Percentiles rank a stretch among this genome's conserved stretches.
Conservation (phyloP, 441 rosid species). For the Gossypium davidsonii region DNA sequence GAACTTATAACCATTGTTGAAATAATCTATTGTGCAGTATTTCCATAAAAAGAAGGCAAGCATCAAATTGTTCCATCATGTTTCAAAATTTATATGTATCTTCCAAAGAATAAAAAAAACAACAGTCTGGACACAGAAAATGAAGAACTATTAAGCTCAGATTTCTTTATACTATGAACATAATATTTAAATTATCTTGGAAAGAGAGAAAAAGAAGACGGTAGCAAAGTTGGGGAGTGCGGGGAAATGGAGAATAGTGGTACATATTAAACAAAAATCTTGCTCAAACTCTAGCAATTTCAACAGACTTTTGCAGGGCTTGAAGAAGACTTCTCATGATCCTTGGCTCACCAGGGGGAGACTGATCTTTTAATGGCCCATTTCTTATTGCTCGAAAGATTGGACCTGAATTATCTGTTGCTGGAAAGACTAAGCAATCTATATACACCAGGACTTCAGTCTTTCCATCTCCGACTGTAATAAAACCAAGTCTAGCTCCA, state of each 20-base stretch:
- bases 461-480: slow-evolving; percentile 61
- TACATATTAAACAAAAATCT: neutral
- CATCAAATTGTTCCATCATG: neutral
- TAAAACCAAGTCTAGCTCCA: slow-evolving; percentile 87
- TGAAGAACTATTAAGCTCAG: neutral
- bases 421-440: slow-evolving; percentile 73
- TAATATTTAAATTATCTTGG: neutral
- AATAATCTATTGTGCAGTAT: neutral
- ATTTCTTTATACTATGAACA: neutral
- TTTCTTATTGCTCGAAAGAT: slow-evolving; percentile 70
- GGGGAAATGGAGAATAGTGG: neutral
- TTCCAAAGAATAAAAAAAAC: neutral
- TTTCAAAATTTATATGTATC: neutral
- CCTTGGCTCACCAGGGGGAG: slow-evolving; percentile 84
- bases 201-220: neutral
- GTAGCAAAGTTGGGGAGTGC: neutral
- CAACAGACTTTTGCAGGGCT: slow-evolving; percentile 61
- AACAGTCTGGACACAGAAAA: neutral
- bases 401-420: slow-evolving; percentile 45
- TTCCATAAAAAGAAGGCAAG: neutral
- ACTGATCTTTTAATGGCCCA: slow-evolving; percentile 55
- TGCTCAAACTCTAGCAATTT: slow-evolving; percentile 48
- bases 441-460: slow-evolving; percentile 80
- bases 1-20: neutral
- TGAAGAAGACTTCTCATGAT: slow-evolving; percentile 88